Percentiles rank a stretch among this genome's conserved stretches.
These are phyloP conservation scores for Penicillium sp. DNA, from an alignment of 2,329 filamentous ascomycete species.

Conservation along the genomic window DNA sequence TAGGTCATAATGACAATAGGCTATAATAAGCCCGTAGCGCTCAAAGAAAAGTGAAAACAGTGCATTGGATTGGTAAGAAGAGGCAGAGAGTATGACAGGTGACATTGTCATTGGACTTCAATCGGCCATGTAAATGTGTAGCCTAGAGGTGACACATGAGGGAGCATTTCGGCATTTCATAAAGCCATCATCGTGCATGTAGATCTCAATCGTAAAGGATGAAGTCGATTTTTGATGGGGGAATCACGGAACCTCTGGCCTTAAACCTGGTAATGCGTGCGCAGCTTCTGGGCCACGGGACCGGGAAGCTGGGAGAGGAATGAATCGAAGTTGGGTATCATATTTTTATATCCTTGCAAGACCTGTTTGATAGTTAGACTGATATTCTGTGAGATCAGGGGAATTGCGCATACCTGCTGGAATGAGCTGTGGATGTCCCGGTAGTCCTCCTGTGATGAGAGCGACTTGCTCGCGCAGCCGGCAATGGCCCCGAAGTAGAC, in stretches of 20 bases:
- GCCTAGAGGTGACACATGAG: background rate
- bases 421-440: conserved; percentile 69
- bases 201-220: background rate
- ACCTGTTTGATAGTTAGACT: conserved; percentile 28
- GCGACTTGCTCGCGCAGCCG: conserved; percentile 62
- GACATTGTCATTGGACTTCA: background rate
- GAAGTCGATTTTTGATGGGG: background rate
- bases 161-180: conserved; percentile 1
- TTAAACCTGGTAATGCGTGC: conserved; percentile 45
- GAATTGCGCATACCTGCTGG: conserved; percentile 64
- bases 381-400: background rate
- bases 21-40: background rate
- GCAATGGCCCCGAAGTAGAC: conserved; percentile 85
- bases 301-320: conserved; percentile 45
- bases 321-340: conserved; percentile 50
- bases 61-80: background rate
- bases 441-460: conserved; percentile 58
- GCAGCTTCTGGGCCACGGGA: conserved; percentile 43
- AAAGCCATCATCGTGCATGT: background rate
- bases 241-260: background rate
- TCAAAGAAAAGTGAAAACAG: background rate
- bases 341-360: conserved; percentile 48
- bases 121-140: background rate
- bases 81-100: background rate
- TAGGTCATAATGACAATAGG: conserved; percentile 7